phyloP scores from a whole-genome alignment of 176 grass and related monocot species.

The Phragmites australis region DNA sequence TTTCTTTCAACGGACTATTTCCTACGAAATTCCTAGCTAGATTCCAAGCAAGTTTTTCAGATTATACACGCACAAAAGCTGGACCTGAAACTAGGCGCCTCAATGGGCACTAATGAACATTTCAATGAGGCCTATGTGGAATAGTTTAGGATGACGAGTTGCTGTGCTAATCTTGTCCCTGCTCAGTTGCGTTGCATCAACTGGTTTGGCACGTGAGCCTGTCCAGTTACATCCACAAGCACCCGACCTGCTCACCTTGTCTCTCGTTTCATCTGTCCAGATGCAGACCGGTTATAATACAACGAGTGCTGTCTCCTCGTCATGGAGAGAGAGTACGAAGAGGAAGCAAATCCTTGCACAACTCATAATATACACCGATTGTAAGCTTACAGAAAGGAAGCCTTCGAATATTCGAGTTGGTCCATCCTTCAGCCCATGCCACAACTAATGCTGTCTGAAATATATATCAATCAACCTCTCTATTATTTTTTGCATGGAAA shows the following conservation, averaged over 20 bases:
- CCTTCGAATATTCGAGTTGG: neutral
- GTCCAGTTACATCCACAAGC: neutral
- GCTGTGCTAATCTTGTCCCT: neutral
- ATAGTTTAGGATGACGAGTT: neutral
- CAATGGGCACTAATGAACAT: too few relatives aligned
- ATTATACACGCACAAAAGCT: neutral
- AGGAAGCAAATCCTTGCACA: neutral
- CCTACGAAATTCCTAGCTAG: too few relatives aligned
- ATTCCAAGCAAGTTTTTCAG: too few relatives aligned
- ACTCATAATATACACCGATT: neutral
- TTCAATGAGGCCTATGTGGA: neutral
- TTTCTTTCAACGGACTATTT: too few relatives aligned
- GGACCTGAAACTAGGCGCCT: neutral
- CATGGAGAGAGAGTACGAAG: neutral
- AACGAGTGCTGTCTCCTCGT: neutral
- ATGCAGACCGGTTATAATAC: neutral
- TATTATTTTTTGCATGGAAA: too few relatives aligned
- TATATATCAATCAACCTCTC: slow-evolving; percentile 6
- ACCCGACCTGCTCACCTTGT: neutral
- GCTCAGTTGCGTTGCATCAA: neutral
- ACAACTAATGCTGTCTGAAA: too few relatives aligned
- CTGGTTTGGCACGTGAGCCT: neutral
- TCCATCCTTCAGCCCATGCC: neutral
- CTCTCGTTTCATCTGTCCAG: neutral
- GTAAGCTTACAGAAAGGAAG: neutral